These are phyloP conservation scores for Davidsoniella neocaledoniae DNA, from an alignment of 2,329 filamentous ascomycete genomes.

Conservation along the genomic window DNA sequence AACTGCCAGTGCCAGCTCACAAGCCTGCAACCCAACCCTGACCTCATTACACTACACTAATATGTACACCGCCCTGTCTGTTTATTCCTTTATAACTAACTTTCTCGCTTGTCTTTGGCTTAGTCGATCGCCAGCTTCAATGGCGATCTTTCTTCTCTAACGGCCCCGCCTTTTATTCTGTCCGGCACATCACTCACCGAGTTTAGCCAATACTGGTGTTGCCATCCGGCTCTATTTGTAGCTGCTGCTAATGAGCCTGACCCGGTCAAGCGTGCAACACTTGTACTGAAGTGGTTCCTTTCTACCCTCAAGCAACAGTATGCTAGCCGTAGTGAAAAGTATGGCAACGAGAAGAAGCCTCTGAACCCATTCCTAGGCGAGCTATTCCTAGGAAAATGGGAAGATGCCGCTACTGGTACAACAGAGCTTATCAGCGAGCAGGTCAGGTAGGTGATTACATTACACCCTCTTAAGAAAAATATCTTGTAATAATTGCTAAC, in stretches of 20 bases:
- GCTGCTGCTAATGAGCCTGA: slow-evolving; percentile 68
- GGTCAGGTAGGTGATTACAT: slow-evolving; percentile 42
- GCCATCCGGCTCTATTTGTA: slow-evolving; percentile 60
- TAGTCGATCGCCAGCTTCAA: slow-evolving; percentile 67
- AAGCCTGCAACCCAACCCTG: background rate
- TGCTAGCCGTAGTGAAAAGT: slow-evolving; percentile 55
- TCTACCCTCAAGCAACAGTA: slow-evolving; percentile 82
- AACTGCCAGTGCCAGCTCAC: background rate
- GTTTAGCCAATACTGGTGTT: slow-evolving; percentile 70
- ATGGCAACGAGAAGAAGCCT: slow-evolving; percentile 91
- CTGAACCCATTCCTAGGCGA: slow-evolving; percentile 93
- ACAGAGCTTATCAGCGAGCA: slow-evolving; percentile 87
- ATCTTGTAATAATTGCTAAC: background rate
- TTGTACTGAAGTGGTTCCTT: slow-evolving; percentile 94
- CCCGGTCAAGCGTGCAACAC: slow-evolving; percentile 62
- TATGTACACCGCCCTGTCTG: background rate
- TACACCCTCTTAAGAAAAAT: background rate
- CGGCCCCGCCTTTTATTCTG: slow-evolving; percentile 68
- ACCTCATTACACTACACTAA: background rate
- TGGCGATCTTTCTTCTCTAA: slow-evolving; percentile 64
- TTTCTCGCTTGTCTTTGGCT: slow-evolving; percentile 6
- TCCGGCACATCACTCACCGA: slow-evolving; percentile 64
- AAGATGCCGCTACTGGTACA: slow-evolving; percentile 53
- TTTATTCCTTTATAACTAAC: background rate
- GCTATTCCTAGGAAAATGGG: slow-evolving; percentile 84